Percentiles rank a stretch among this genome's conserved stretches.
phyloP scores from a whole-genome alignment of 768 basidiomycete species.

The Coprinopsis sp. region DNA sequence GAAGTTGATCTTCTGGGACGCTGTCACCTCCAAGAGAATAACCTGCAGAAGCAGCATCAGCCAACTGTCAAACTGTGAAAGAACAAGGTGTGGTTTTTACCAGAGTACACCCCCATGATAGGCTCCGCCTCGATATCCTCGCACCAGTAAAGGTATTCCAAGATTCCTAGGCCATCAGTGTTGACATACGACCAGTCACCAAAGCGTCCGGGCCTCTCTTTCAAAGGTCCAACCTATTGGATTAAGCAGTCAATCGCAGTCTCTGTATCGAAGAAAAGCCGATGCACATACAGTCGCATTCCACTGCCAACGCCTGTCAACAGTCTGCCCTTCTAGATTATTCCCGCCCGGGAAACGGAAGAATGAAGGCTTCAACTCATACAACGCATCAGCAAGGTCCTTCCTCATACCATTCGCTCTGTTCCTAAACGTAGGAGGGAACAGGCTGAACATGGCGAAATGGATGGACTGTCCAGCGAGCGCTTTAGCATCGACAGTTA shows the following conservation, averaged over 20 bases:
- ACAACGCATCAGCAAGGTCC: slow-evolving; percentile 49
- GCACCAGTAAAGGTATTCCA: slow-evolving; percentile 54
- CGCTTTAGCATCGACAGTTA: slow-evolving; percentile 43
- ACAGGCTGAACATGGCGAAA: slow-evolving; percentile 59
- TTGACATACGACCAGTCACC: slow-evolving; percentile 62
- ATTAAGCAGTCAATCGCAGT: too few relatives aligned
- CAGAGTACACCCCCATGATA: slow-evolving; percentile 64
- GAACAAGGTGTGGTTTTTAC: slow-evolving; percentile 16
- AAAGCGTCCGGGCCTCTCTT: slow-evolving; percentile 45
- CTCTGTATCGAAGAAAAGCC: neutral
- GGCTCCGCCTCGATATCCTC: slow-evolving; percentile 58
- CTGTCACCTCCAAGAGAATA: slow-evolving; percentile 46
- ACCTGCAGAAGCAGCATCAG: too few relatives aligned
- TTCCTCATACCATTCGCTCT: slow-evolving; percentile 56
- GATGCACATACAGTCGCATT: slow-evolving; percentile 43
- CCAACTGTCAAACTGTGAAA: neutral
- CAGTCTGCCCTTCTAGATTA: slow-evolving; percentile 59
- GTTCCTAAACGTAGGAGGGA: slow-evolving; percentile 64
- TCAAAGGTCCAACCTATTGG: slow-evolving; percentile 41
- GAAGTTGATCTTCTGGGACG: slow-evolving; percentile 39
- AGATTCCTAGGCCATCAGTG: slow-evolving; percentile 55
- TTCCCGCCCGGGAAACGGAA: slow-evolving; percentile 70
- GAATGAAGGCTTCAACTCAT: slow-evolving; percentile 51
- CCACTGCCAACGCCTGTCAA: slow-evolving; percentile 59
- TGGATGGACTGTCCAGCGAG: slow-evolving; percentile 41